Base-by-base conservation (phyloP, 768 basidiomycete genomes). In the Tricholoma sp. region DNA sequence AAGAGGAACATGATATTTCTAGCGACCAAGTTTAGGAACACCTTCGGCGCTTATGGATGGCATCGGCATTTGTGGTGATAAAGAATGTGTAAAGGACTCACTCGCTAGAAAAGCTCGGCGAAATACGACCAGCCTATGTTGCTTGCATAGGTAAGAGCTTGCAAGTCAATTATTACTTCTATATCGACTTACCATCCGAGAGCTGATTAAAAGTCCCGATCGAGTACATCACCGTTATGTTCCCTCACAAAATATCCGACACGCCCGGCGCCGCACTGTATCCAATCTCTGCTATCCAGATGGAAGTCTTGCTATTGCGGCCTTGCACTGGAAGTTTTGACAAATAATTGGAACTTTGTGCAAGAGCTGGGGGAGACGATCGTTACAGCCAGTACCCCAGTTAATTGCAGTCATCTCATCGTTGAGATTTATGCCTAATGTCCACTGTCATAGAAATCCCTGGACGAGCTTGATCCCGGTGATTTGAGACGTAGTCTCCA, bases 1-100 rank as follows among this genome's bases (percentile, higher is more conserved):
- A 80, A 79, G 52, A 70, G 80, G 28, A 59, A 70, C 17, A 70
- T 80, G 33, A 81, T 85, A 29, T 87, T 86, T 69, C 73, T 88
- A 17, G 83, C 84, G 2, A 85, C 84, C 17, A 87, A 88, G 57
- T 69, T 65, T 18, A 67, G 72, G 2, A 28, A 37, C 6, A 2
- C 49, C 55, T 7, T 58, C 52, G 15, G 61, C 53, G n/a, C 9
- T 47, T 48, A 6, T 47, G 42, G 34, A 10, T 39, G 33, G 66
- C 59, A 17, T 29, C 31, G 13, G 48, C 28, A 51, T 63, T 34
- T 60, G 68, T 54, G 72, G 57, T 48, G 75, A 55, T 53, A 71
- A 76, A 0, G 69, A 76, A 53, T 77, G 80, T 54, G 73, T 76
- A 10, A 69, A 66, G 4, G 60, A 68, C 77, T 13, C 69, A 54